Percentiles rank a stretch among this genome's conserved stretches.
These are phyloP conservation scores for Orbilia blumenaviensis DNA, from an alignment of 2,329 filamentous ascomycete genomes.

Conservation along the genomic window DNA sequence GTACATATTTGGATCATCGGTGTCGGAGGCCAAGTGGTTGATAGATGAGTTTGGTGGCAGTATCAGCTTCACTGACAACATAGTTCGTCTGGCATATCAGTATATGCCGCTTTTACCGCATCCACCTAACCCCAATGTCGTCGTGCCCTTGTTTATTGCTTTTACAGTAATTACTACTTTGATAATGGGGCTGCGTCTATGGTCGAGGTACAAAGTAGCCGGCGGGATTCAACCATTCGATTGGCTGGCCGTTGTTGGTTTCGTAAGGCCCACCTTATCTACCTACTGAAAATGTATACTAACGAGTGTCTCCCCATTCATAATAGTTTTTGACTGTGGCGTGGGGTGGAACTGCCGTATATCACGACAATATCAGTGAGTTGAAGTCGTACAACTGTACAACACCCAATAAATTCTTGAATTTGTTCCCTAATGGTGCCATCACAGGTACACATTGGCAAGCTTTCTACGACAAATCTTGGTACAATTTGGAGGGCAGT, in stretches of 20 bases:
- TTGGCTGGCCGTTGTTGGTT: slow-evolving; percentile 34
- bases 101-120: slow-evolving; percentile 11
- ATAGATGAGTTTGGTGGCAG: slow-evolving; percentile 8
- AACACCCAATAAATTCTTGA: neutral
- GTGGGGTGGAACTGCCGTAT: slow-evolving; percentile 31
- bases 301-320: too few relatives aligned
- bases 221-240: slow-evolving; percentile 43
- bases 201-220: slow-evolving; percentile 47
- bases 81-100: neutral
- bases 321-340: slow-evolving; percentile 25
- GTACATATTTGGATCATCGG: slow-evolving; percentile 14
- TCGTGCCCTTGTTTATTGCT: slow-evolving; percentile 26
- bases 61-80: neutral
- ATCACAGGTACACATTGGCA: slow-evolving; percentile 4
- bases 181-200: slow-evolving; percentile 39
- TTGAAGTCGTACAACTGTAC: neutral
- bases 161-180: slow-evolving; percentile 40
- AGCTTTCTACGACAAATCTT: slow-evolving; percentile 36
- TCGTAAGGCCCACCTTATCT: slow-evolving; percentile 16
- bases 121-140: slow-evolving; percentile 5
- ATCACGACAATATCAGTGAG: slow-evolving; percentile 28
- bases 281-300: neutral
- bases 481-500: neutral
- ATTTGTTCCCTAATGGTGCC: neutral
- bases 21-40: neutral